These are phyloP conservation scores for Penicillium maclennaniae DNA, from an alignment of 495 filamentous ascomycete genomes.

Conservation along the genomic window DNA sequence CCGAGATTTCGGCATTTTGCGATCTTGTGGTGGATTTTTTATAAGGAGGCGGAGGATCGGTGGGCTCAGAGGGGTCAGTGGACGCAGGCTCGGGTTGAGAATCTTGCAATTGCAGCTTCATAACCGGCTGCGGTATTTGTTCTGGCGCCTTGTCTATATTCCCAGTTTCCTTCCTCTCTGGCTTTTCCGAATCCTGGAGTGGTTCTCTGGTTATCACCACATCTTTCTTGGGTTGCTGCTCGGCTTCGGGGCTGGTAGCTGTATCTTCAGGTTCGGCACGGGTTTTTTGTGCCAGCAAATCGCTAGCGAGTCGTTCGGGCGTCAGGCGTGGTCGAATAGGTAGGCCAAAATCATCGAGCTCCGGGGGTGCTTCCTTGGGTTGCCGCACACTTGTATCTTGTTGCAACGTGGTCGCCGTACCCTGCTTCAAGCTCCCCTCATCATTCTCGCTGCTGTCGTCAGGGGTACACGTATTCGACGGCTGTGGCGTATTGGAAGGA, in stretches of 20 bases:
- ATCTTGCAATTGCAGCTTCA: constrained; percentile 1
- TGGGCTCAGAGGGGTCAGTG: constrained; percentile 10
- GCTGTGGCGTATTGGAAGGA: constrained; percentile 9
- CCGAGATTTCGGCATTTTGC: constrained; percentile 50
- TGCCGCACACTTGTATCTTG: constrained; percentile 3
- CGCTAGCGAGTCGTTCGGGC: constrained; percentile 12
- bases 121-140: constrained; percentile 1
- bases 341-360: constrained; percentile 46
- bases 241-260: neutral
- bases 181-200: neutral
- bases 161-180: neutral
- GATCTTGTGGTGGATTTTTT: constrained; percentile 21
- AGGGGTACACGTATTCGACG: constrained; percentile 5
- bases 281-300: constrained; percentile 16
- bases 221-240: constrained; percentile 7
- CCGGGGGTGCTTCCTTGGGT: constrained; percentile 19
- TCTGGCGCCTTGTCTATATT: constrained; percentile 2
- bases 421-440: constrained; percentile 18
- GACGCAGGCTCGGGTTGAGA: neutral
- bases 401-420: neutral
- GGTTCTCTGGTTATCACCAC: neutral
- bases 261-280: constrained; percentile 24
- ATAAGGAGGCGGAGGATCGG: constrained; percentile 6
- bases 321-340: constrained; percentile 35
- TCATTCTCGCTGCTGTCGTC: constrained; percentile 11